These are phyloP conservation scores for Neurospora sp. DNA, from an alignment of 495 filamentous ascomycete genomes.

Conservation along the genomic window DNA sequence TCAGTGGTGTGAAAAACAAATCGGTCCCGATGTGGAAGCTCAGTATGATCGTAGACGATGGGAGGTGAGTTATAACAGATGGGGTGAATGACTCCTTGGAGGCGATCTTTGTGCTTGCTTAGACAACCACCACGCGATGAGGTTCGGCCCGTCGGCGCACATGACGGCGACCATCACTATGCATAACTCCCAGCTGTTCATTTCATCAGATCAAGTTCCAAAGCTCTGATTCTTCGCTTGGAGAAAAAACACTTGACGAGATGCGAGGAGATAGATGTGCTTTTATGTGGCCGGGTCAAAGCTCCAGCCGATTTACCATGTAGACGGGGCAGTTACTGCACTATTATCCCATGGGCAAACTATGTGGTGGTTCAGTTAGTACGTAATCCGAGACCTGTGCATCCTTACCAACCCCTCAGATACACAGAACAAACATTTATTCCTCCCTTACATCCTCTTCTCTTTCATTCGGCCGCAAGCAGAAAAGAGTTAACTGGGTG, in stretches of 20 bases:
- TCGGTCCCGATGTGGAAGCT: too few species aligned
- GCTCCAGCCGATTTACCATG: neutral
- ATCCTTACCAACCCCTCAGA: too few species aligned
- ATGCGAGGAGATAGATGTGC: neutral
- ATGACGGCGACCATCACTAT: neutral
- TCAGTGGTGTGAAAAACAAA: neutral
- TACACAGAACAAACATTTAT: too few species aligned
- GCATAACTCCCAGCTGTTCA: neutral
- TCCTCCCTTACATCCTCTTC: too few species aligned
- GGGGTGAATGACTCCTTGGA: neutral
- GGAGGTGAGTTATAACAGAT: neutral
- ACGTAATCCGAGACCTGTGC: too few species aligned
- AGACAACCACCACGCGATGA: neutral
- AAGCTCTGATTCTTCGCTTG: neutral
- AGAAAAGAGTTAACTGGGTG: too few species aligned
- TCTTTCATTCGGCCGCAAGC: too few species aligned
- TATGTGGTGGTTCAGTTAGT: too few species aligned
- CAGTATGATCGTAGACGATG: too few species aligned
- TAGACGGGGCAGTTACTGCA: neutral
- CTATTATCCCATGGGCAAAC: neutral
- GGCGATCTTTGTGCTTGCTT: neutral
- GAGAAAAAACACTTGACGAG: neutral
- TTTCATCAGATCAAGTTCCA: neutral
- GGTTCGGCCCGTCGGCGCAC: neutral
- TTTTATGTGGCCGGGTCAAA: neutral